Evolutionary conservation across 306 rosid species (phyloP).

Genomic region (Arachis hypogaea): DNA sequence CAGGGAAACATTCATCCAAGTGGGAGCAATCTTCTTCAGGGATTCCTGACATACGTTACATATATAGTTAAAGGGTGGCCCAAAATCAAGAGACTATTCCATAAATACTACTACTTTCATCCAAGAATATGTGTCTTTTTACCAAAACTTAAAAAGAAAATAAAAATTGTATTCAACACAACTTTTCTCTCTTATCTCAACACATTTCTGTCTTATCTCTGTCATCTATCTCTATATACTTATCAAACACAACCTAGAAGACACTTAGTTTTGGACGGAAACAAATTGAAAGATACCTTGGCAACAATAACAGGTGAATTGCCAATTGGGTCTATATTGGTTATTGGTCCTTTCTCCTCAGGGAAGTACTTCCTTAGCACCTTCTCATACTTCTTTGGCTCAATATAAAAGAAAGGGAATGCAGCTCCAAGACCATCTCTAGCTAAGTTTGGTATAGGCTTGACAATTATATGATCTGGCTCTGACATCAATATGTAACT

Average conservation of each 20-base stretch:
- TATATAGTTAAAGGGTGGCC: slow-evolving; percentile 25
- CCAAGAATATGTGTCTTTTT: too few relatives aligned
- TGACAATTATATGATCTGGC: slow-evolving; percentile 94
- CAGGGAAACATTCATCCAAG: slow-evolving; percentile 98
- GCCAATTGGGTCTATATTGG: slow-evolving; percentile 90
- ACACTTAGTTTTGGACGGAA: too few relatives aligned
- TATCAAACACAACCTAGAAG: too few relatives aligned
- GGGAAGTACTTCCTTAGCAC: slow-evolving; percentile 85
- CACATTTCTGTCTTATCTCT: too few relatives aligned
- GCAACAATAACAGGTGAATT: slow-evolving; percentile 96
- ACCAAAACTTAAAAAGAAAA: too few relatives aligned
- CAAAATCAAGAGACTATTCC: slow-evolving; percentile 22
- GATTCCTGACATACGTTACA: slow-evolving; percentile 59
- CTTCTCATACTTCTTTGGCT: slow-evolving; percentile 79
- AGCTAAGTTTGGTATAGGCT: slow-evolving; percentile 94
- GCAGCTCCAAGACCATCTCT: slow-evolving; percentile 87
- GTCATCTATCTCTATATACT: too few relatives aligned
- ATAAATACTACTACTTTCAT: slow-evolving; percentile 13
- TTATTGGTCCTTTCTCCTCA: slow-evolving; percentile 75
- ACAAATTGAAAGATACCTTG: slow-evolving; percentile 58
- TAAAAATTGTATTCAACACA: too few relatives aligned
- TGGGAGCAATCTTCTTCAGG: slow-evolving; percentile 97
- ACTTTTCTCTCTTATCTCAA: too few relatives aligned
- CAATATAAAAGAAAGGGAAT: slow-evolving; percentile 96
- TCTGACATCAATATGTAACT: slow-evolving; percentile 95